These are phyloP conservation scores for Xylaria sp. DNA, from an alignment of 2,329 filamentous ascomycete species.

Conservation along the genomic window DNA sequence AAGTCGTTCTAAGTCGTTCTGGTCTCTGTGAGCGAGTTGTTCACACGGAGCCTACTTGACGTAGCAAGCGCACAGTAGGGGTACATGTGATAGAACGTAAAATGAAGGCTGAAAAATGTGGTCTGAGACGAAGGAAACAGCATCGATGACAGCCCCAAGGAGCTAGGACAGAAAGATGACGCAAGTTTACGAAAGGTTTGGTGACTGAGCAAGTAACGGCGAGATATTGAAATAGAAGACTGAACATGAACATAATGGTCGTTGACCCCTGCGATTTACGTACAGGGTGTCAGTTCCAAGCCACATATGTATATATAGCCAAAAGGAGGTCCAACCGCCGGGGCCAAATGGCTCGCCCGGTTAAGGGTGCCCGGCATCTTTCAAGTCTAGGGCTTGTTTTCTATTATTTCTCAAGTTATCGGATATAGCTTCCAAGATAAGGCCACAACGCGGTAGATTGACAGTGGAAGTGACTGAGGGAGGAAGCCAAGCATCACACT, in stretches of 20 bases:
- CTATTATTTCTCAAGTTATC: slow-evolving; percentile 28
- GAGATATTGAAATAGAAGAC: not conserved
- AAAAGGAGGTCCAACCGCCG: not conserved
- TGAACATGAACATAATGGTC: not conserved
- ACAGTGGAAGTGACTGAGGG: not conserved
- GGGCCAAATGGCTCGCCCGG: not conserved
- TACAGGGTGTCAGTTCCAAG: not conserved
- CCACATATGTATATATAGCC: not conserved
- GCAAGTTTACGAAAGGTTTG: not conserved
- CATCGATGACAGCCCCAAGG: not conserved
- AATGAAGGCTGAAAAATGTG: not conserved
- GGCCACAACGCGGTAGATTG: not conserved
- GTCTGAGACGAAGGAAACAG: not conserved
- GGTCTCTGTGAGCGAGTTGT: not conserved
- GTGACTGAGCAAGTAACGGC: not conserved
- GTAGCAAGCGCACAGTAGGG: not conserved
- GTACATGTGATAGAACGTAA: not conserved
- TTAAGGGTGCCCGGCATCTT: not conserved
- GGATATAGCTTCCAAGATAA: slow-evolving; percentile 28
- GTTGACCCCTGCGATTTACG: not conserved
- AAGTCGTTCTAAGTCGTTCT: too few relatives aligned
- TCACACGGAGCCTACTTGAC: not conserved
- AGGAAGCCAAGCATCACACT: not conserved
- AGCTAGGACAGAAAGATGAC: not conserved
- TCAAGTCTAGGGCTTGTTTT: slow-evolving; percentile 5